phyloP scores from a whole-genome alignment of 345 rosid species.

The Erucastrum elatum region DNA sequence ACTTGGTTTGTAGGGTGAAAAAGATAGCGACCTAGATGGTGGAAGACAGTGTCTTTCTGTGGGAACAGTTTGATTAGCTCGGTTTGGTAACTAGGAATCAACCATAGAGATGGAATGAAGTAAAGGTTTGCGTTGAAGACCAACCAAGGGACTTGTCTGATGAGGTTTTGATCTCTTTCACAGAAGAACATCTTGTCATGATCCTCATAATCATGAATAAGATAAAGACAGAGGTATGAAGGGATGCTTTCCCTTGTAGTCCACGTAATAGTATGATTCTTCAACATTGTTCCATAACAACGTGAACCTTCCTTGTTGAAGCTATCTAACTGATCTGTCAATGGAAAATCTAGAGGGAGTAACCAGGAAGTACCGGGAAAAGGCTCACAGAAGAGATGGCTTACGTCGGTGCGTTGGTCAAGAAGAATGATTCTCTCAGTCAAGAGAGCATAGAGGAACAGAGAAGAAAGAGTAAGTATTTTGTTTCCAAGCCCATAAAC shows the following conservation, averaged over 20 bases:
- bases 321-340: background rate
- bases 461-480: conserved; percentile 32
- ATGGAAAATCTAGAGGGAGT: background rate
- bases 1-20: conserved; percentile 43
- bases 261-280: background rate
- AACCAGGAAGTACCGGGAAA: background rate
- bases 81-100: conserved; percentile 24
- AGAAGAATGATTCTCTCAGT: background rate
- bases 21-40: conserved; percentile 40
- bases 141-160: conserved; percentile 38
- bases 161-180: conserved; percentile 18
- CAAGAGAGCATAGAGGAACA: background rate
- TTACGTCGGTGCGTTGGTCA: background rate
- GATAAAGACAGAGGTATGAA: conserved; percentile 25
- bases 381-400: background rate
- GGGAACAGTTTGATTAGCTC: conserved; percentile 32
- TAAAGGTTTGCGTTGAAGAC: conserved; percentile 17
- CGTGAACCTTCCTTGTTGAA: conserved; percentile 20
- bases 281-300: conserved; percentile 26
- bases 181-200: conserved; percentile 42
- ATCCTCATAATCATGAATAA: conserved; percentile 21
- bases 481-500: conserved; percentile 44
- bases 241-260: conserved; percentile 37
- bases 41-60: conserved; percentile 38
- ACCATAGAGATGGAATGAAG: conserved; percentile 38